phyloP scores from a whole-genome alignment of 495 filamentous ascomycete genomes.

The Chaetomium fimeti region DNA sequence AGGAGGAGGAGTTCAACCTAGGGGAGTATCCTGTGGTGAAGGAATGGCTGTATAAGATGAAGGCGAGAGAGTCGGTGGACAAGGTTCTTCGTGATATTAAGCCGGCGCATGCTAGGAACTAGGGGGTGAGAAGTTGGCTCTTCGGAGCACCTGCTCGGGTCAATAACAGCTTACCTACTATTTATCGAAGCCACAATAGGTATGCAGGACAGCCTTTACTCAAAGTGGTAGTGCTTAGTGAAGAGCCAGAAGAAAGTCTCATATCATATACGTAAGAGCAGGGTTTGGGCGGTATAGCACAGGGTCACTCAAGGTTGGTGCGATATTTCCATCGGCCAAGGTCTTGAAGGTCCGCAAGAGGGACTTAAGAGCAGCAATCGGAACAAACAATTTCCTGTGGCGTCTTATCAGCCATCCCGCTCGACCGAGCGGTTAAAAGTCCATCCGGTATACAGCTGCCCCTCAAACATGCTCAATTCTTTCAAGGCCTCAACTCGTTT shows the following conservation, averaged over 20 bases:
- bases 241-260: too few species aligned
- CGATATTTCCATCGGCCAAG: not conserved
- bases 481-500: not conserved
- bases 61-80: not conserved
- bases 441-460: not conserved
- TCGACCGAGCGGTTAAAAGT: not conserved
- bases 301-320: not conserved
- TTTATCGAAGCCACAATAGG: too few species aligned
- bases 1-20: not conserved
- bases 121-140: not conserved
- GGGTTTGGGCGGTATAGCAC: too few species aligned
- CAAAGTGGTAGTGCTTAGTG: too few species aligned
- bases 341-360: not conserved
- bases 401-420: not conserved
- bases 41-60: slow-evolving; percentile 1
- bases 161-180: too few species aligned
- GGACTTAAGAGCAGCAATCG: not conserved
- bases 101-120: not conserved
- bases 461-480: not conserved
- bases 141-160: too few species aligned
- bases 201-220: too few species aligned
- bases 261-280: too few species aligned
- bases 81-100: not conserved
- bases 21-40: not conserved
- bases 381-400: not conserved